phyloP scores from a whole-genome alignment of 345 rosid genomes.

The Erucastrum elatum region DNA sequence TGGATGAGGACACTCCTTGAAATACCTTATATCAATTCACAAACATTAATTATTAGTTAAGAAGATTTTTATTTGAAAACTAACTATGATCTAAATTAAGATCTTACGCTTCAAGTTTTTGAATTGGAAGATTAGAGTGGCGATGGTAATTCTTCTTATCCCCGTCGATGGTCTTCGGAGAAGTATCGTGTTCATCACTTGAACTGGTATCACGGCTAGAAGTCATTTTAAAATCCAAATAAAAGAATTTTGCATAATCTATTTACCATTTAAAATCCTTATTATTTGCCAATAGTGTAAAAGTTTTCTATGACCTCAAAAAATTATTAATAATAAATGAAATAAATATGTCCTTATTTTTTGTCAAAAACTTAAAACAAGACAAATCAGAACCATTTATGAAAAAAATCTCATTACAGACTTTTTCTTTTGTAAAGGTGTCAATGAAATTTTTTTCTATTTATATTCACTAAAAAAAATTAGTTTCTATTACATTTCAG shows the following conservation, averaged over 20 bases:
- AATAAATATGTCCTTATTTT: background rate
- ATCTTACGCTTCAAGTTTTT: slow-evolving; percentile 62
- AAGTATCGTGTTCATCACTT: slow-evolving; percentile 47
- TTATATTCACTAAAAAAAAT: background rate
- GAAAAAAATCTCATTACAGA: slow-evolving; percentile 21
- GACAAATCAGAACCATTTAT: slow-evolving; percentile 24
- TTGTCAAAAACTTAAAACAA: background rate
- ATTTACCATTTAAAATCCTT: no score
- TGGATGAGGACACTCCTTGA: slow-evolving; percentile 77
- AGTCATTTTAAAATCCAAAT: slow-evolving; percentile 1
- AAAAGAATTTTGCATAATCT: background rate
- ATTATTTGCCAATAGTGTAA: no score
- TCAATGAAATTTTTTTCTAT: background rate
- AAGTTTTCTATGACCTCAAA: no score
- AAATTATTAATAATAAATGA: no score
- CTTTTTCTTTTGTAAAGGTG: background rate
- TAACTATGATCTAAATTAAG: background rate
- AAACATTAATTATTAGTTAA: background rate
- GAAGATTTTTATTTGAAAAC: background rate
- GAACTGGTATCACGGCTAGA: slow-evolving; percentile 37
- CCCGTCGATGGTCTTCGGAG: slow-evolving; percentile 26
- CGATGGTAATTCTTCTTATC: slow-evolving; percentile 44
- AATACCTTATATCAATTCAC: slow-evolving; percentile 46
- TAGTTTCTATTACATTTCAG: background rate
- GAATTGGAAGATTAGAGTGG: slow-evolving; percentile 51